Evolutionary conservation across 495 filamentous ascomycete species (phyloP).

Genomic region (Glutinoglossum americanum): DNA sequence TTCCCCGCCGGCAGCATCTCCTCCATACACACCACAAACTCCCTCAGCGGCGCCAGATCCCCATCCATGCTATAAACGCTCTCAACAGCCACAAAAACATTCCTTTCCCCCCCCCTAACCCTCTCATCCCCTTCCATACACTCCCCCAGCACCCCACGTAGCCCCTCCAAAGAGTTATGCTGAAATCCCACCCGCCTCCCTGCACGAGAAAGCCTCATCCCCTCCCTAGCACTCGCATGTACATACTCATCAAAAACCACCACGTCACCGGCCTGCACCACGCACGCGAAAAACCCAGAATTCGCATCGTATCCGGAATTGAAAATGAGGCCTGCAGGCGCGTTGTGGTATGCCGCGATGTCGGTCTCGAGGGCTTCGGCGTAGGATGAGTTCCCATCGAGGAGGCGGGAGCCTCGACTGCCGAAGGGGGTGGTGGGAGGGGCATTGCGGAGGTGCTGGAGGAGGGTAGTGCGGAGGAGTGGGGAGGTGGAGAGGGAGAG

Average conservation of each 20-base stretch:
- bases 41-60: slow-evolving; percentile 39
- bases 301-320: slow-evolving; percentile 68
- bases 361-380: slow-evolving; percentile 39
- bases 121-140: slow-evolving; percentile 15
- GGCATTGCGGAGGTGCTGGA: slow-evolving; percentile 17
- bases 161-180: slow-evolving; percentile 34
- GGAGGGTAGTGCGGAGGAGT: slow-evolving; percentile 19
- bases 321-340: slow-evolving; percentile 42
- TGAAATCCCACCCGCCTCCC: slow-evolving; percentile 26
- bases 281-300: slow-evolving; percentile 38
- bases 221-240: slow-evolving; percentile 60
- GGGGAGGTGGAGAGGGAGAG: slow-evolving; percentile 31
- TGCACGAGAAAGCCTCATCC: slow-evolving; percentile 47
- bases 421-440: slow-evolving; percentile 20
- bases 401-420: slow-evolving; percentile 35
- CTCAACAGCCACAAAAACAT: slow-evolving; percentile 49
- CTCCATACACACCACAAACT: slow-evolving; percentile 36
- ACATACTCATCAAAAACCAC: slow-evolving; percentile 55
- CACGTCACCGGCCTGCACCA: slow-evolving; percentile 47
- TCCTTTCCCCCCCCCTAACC: slow-evolving; percentile 19
- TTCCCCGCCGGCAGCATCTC: slow-evolving; percentile 31
- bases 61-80: slow-evolving; percentile 77
- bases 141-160: slow-evolving; percentile 21
- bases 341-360: slow-evolving; percentile 46
- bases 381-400: slow-evolving; percentile 48